Evolutionary conservation across 1,284 basidiomycete genomes (phyloP).

Genomic region (Chiua sp.): DNA sequence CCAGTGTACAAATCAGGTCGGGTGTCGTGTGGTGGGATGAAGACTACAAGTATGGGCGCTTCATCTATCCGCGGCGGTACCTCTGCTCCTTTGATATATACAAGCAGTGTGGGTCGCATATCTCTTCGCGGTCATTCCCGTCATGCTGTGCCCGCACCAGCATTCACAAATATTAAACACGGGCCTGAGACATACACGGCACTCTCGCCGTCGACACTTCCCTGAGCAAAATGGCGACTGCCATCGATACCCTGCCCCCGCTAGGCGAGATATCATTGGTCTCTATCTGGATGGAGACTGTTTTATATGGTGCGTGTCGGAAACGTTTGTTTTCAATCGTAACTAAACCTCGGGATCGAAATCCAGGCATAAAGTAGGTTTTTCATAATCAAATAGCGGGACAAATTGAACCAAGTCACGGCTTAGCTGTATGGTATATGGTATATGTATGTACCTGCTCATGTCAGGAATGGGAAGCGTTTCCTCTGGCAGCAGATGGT

Average conservation of each 20-base stretch:
- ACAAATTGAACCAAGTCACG: background rate
- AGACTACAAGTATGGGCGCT: no score
- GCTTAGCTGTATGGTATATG: slow-evolving; percentile 18
- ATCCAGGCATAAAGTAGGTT: slow-evolving; percentile 16
- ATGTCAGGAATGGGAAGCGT: slow-evolving; percentile 1
- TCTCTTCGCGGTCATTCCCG: background rate
- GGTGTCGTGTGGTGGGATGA: no score
- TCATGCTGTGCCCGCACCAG: background rate
- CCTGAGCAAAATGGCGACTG: slow-evolving; percentile 11
- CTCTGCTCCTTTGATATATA: background rate
- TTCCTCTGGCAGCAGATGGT: slow-evolving; percentile 13
- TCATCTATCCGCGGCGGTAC: background rate
- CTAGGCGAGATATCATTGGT: slow-evolving; percentile 20
- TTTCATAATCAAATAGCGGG: background rate
- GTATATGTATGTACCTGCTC: slow-evolving; percentile 23
- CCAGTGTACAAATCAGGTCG: background rate
- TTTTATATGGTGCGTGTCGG: slow-evolving; percentile 18
- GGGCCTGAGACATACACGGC: background rate
- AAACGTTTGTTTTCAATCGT: background rate
- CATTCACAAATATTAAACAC: slow-evolving; percentile 8
- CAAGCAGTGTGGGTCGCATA: background rate
- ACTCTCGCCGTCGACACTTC: background rate
- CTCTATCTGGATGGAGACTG: slow-evolving; percentile 23
- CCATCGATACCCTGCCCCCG: slow-evolving; percentile 7
- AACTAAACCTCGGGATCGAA: no score